phyloP scores from a whole-genome alignment of 352 stramenopile species.

The Globisporangium takayamanum region DNA sequence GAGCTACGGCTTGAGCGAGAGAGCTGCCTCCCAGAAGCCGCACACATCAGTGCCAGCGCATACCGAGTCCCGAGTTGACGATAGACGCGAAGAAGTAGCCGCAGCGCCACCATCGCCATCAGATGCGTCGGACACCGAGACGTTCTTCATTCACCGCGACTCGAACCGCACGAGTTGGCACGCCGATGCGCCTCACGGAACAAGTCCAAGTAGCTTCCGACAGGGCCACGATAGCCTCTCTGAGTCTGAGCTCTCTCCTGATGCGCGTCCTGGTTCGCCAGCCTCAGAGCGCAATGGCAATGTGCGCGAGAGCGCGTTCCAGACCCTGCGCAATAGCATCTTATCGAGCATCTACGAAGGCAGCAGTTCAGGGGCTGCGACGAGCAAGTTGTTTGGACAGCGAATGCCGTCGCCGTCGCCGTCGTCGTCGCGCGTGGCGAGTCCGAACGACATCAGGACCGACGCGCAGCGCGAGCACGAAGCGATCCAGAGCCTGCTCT shows the following conservation, averaged over 20 bases:
- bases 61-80: background rate
- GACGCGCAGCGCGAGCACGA: conserved; percentile 55
- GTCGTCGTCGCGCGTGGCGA: background rate
- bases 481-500: conserved; percentile 52
- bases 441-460: conserved; percentile 22
- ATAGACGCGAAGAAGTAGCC: background rate
- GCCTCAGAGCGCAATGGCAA: background rate
- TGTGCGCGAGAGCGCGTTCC: conserved; percentile 4
- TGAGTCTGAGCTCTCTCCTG: background rate
- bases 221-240: conserved; percentile 3
- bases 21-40: background rate
- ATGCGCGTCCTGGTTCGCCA: background rate
- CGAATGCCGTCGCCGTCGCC: conserved; percentile 7
- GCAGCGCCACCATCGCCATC: background rate
- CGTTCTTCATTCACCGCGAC: conserved; percentile 19
- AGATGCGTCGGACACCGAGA: conserved; percentile 10
- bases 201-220: background rate
- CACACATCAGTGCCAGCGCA: too few species aligned
- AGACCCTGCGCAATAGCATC: conserved; percentile 15
- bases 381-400: background rate
- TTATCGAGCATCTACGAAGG: conserved; percentile 12
- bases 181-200: background rate
- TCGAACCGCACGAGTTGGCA: conserved; percentile 10
- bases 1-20: conserved; percentile 15
- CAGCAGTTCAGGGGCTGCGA: background rate